A percentile compares a stretch with the other conserved stretches of the same genome.
Conservation (phyloP, 805 yeast species). For the Yarrowia osloensis region DNA sequence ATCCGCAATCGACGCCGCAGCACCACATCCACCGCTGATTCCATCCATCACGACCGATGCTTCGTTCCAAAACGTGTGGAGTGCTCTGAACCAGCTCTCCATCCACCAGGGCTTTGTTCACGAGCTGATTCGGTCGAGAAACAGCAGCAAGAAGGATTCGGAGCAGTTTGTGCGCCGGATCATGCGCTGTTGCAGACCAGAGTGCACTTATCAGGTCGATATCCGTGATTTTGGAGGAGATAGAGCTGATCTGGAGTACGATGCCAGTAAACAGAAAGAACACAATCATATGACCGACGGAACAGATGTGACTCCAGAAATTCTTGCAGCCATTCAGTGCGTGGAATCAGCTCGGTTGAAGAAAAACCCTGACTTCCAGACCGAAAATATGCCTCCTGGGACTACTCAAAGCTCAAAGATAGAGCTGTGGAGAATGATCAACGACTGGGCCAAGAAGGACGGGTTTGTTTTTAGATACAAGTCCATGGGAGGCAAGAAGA, state of each 20-base stretch:
- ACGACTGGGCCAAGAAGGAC: not conserved
- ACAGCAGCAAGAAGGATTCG: too few relatives aligned
- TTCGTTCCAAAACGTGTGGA: too few relatives aligned
- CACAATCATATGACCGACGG: not conserved
- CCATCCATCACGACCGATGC: too few relatives aligned
- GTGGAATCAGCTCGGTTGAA: not conserved
- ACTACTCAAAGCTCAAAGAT: not conserved
- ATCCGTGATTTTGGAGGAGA: not conserved
- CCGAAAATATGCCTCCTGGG: not conserved
- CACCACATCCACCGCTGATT: too few relatives aligned
- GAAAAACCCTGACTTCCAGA: not conserved
- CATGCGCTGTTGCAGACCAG: not conserved
- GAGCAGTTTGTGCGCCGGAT: not conserved
- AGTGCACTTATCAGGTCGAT: not conserved
- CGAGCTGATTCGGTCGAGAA: too few relatives aligned
- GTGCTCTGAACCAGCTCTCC: too few relatives aligned
- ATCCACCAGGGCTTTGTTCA: too few relatives aligned
- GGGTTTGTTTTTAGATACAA: not conserved
- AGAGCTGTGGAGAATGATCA: not conserved
- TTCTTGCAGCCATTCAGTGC: not conserved
- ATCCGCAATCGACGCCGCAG: too few relatives aligned
- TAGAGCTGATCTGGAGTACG: not conserved
- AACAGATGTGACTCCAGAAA: not conserved
- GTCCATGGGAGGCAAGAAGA: not conserved
- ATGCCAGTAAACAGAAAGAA: not conserved